Base-by-base conservation (phyloP, 768 basidiomycete genomes). In the Xanthoconium stramineum region DNA sequence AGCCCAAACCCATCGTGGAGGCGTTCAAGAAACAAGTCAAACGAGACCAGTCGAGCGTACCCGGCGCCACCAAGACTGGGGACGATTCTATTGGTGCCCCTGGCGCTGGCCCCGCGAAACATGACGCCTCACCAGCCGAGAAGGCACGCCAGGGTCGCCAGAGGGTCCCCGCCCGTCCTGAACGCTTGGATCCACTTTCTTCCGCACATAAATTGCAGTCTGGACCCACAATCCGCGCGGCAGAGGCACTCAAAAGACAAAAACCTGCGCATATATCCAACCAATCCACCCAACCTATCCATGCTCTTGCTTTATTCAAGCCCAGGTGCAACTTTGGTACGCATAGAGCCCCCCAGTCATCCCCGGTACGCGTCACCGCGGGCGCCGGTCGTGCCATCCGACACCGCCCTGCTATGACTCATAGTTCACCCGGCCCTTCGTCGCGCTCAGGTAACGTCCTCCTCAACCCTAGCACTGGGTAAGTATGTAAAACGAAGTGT, bases 1-100 rank as follows among this genome's bases (percentile, higher is more conserved):
- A 64, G 12, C 39, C 57, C 42, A 75, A 73, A 47, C 63, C 61
- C 6, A 79, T 83, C 35, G 69, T 78, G 30, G 80, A 82, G 46
- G 72, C 75, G 2, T 80, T 83, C 65, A 78, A 73, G 63, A 74
- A 69, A 49, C 80, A 79, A 66, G 69, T 73, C 5, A 56, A 69
- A 36, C 63, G 54, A 19, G 36, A n/a, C 9, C 62, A 44, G 6
- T 30, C 42, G 14, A 6, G 24, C n/a, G 38, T 24, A 46, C 38
- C 13, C 33, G 38, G 37, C 39, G 6, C 14, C 38, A 20, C 7
- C 3, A 28, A 50, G 13, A 13, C 12, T 13, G 29, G 38, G 14
- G 17, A 19, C 36, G 29, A 13, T 2, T 38, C 38, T 37, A 24
- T 19, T 20, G n/a, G 40, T 8, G 40, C 5, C n/a, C 17, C 33